Evolutionary conservation across 2,329 filamentous ascomycete species (phyloP).

Genomic region (Chaetomiaceae sp.): DNA sequence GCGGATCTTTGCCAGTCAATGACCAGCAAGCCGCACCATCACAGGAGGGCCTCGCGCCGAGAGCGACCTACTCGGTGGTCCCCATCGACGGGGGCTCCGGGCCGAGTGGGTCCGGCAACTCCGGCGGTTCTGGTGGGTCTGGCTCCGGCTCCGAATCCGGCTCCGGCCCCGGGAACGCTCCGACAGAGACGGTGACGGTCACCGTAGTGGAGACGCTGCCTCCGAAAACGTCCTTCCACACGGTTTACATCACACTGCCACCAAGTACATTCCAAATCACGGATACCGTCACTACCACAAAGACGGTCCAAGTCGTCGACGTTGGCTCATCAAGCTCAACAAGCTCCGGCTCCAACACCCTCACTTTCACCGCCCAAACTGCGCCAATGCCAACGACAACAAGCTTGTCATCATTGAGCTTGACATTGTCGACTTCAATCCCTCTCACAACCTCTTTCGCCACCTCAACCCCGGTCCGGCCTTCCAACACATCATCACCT

Average conservation of each 20-base stretch:
- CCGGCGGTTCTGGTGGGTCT: conserved; percentile 14
- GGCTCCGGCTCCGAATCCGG: conserved; percentile 20
- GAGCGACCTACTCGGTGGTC: conserved; percentile 37
- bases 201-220: conserved; percentile 28
- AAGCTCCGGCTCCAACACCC: conserved; percentile 10
- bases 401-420: conserved; percentile 8
- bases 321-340: conserved; percentile 20
- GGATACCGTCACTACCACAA: conserved; percentile 30
- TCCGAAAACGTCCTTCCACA: conserved; percentile 28
- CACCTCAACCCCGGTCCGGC: conserved; percentile 3
- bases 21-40: conserved; percentile 15
- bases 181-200: conserved; percentile 16
- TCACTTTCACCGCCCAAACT: conserved; percentile 5
- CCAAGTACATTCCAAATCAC: conserved; percentile 32
- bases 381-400: background rate
- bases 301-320: conserved; percentile 31
- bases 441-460: background rate
- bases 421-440: conserved; percentile 4
- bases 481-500: conserved; percentile 18
- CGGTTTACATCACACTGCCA: conserved; percentile 27
- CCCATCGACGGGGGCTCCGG: conserved; percentile 34
- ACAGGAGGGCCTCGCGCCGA: conserved; percentile 25
- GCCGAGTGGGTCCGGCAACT: conserved; percentile 11
- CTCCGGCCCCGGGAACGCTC: background rate
- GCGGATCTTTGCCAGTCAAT: conserved; percentile 30